These are phyloP conservation scores for Lactuca saligna DNA, from an alignment of 129 eudicot species.

Conservation along the genomic window DNA sequence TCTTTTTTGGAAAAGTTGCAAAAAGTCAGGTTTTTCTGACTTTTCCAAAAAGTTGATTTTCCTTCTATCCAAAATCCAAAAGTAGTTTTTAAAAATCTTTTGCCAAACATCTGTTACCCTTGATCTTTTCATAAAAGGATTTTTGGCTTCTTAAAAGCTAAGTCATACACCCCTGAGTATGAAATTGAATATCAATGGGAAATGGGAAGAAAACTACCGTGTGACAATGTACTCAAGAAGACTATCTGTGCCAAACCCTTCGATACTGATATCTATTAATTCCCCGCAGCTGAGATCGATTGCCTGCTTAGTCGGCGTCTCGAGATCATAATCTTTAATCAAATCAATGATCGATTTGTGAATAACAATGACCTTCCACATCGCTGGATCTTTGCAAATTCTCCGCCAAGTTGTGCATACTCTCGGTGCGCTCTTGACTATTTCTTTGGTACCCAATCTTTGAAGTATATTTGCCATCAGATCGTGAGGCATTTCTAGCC, in stretches of 20 bases:
- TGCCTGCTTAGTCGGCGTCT: conserved; percentile 48
- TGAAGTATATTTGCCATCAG: conserved; percentile 43
- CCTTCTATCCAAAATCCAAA: too few species aligned
- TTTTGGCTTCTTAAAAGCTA: too few species aligned
- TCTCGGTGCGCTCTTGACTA: too few species aligned
- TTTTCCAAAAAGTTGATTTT: too few species aligned
- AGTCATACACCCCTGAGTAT: too few species aligned
- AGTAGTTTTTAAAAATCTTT: too few species aligned
- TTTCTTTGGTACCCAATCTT: too few species aligned
- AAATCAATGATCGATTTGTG: background rate
- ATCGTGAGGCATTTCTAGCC: conserved; percentile 62
- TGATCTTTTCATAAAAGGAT: too few species aligned
- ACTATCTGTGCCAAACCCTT: conserved; percentile 44
- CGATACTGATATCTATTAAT: conserved; percentile 23
- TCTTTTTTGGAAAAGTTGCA: too few species aligned
- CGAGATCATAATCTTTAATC: conserved; percentile 21
- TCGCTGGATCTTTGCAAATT: conserved; percentile 56
- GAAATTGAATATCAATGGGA: background rate
- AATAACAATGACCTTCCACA: conserved; percentile 51
- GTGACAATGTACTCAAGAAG: conserved; percentile 44
- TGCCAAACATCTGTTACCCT: too few species aligned
- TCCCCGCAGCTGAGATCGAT: conserved; percentile 47
- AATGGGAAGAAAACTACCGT: conserved; percentile 24
- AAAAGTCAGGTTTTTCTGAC: too few species aligned
- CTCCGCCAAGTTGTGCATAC: too few species aligned